Evolutionary conservation across 192 early-diverging fungal species (phyloP).

Genomic region (Jimgerdemannia flammicorona): DNA sequence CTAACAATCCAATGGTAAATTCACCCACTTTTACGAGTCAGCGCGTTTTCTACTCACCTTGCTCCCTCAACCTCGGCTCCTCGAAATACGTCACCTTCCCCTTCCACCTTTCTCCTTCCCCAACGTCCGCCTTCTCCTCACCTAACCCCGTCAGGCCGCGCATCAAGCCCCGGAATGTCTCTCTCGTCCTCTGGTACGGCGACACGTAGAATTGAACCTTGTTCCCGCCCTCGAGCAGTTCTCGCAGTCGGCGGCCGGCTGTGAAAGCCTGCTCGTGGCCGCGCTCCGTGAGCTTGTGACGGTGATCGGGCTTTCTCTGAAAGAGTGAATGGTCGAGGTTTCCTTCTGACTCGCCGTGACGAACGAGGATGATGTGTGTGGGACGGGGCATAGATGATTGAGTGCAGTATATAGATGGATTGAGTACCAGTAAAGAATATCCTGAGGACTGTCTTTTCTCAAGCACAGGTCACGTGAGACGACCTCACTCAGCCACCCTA

Average conservation of each 20-base stretch:
- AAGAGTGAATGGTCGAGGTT: slow-evolving; percentile 10
- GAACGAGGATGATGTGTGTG: slow-evolving; percentile 7
- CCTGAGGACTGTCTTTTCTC: no score
- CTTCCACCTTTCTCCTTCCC: neutral
- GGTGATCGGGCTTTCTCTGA: slow-evolving; percentile 8
- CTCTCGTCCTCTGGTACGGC: slow-evolving; percentile 10
- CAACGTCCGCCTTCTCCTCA: neutral
- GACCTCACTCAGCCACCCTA: no score
- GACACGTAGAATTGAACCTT: slow-evolving; percentile 10
- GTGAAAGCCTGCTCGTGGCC: slow-evolving; percentile 3
- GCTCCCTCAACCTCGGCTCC: slow-evolving; percentile 16
- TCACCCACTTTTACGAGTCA: neutral
- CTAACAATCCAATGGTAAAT: neutral
- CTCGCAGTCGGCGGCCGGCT: neutral
- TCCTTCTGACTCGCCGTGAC: slow-evolving; percentile 10
- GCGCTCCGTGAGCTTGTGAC: neutral
- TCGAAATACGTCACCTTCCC: slow-evolving; percentile 6
- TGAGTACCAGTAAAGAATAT: no score
- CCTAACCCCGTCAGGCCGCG: slow-evolving; percentile 8
- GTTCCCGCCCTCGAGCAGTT: slow-evolving; percentile 3
- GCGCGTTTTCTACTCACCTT: slow-evolving; percentile 7
- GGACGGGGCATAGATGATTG: neutral
- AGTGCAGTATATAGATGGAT: no score
- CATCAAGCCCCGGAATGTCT: slow-evolving; percentile 7
- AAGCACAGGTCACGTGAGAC: no score